Percentiles rank a stretch among this genome's conserved stretches.
Evolutionary conservation across 306 rosid species (phyloP).

Genomic region (Oemleria cerasiformis): DNA sequence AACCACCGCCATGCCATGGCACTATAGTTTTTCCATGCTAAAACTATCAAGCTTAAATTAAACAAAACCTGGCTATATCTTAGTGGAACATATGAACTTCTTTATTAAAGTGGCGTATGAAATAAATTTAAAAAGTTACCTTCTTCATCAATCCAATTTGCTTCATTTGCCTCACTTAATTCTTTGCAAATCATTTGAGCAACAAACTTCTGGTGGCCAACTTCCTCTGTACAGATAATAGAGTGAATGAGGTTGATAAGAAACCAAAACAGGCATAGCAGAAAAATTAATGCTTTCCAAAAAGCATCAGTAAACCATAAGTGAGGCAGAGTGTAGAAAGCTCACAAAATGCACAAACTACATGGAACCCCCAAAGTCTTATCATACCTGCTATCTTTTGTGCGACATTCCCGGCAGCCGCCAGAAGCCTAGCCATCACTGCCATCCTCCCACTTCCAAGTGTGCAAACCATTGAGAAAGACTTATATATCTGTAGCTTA

Average conservation of each 20-base stretch:
- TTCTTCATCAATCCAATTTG: slow-evolving; percentile 84
- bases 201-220: slow-evolving; percentile 51
- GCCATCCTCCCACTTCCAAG: slow-evolving; percentile 82
- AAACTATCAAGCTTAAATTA: no score
- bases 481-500: slow-evolving; percentile 7
- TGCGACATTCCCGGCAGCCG: slow-evolving; percentile 54
- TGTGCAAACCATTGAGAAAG: slow-evolving; percentile 54
- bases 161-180: slow-evolving; percentile 74
- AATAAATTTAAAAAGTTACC: slow-evolving; percentile 39
- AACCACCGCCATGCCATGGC: background rate
- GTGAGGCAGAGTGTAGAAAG: background rate
- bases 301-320: background rate
- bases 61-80: background rate
- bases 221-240: slow-evolving; percentile 53
- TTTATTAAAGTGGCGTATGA: background rate
- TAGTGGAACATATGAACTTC: background rate
- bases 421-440: slow-evolving; percentile 72
- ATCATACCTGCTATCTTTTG: slow-evolving; percentile 52
- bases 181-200: slow-evolving; percentile 61
- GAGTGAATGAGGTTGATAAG: background rate
- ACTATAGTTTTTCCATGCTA: no score
- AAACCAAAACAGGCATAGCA: background rate
- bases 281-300: background rate
- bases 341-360: background rate
- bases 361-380: slow-evolving; percentile 8